Evolutionary conservation across 2,329 filamentous ascomycete genomes (phyloP), one percentile per base, ranked within the genome.

Genomic region (Cadophora malorum): DNA sequence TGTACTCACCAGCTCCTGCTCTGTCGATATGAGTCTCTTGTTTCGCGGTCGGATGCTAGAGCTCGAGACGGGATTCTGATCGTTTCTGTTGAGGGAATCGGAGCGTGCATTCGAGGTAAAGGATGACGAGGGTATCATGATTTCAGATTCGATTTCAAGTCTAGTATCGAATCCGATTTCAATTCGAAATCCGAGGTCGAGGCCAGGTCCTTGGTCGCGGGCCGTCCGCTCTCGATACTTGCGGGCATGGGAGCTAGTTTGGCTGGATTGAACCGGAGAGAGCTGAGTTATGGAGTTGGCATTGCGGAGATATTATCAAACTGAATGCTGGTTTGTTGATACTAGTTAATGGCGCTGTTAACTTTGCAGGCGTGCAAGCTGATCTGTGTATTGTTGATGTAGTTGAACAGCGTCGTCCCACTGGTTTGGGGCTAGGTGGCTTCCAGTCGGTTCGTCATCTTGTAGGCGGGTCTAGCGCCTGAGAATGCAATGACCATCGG

Each of bases 1-100:
- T 23, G 73, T 76, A 41, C 64, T 75, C 7, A 72, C 68, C 35
- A 78, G 69, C 64, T 78, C 77, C 58, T 76, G 74, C 63, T 77
- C 76, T 7, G 75, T 74, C 50, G 70, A 71, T 33, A 74, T 68
- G 33, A 76, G 63, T 66, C 76, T 72, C 64, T 72, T 71, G 69
- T 75, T 78, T 31, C 76, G 71, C 4, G 76, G 73, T 45, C 76
- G 72, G 28, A 76, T 73, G 50, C 67, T 74, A 25, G 70, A 69
- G 58, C 60, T 70, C 25, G 69, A 59, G 53, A 62, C 38, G 31
- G 61, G 33, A 16, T 63, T 63, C 49, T 50, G 61, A 19, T 38
- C 47, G 21, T 63, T 41, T n/a, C 33, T 52, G n/a, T n/a, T 28
- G 19, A 41, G 9, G 61, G 59, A 50, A 14, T 53, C 25, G 49